phyloP scores from a whole-genome alignment of 805 yeast genomes.

The Sungouiella thailandica region DNA sequence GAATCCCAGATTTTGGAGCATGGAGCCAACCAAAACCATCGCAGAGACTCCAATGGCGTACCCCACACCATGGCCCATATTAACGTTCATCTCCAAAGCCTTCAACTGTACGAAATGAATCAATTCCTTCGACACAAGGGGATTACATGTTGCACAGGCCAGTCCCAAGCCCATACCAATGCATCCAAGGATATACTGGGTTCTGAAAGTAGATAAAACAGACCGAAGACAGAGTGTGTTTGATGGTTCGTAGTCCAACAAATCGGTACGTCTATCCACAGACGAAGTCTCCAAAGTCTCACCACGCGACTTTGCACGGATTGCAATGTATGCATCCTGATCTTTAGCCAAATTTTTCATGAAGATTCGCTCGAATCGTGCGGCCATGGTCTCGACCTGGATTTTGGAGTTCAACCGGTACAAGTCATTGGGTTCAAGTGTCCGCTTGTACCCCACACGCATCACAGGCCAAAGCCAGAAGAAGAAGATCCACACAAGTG shows the following conservation, averaged over 20 bases:
- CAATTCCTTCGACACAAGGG: slow-evolving; percentile 4
- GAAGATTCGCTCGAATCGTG: slow-evolving; percentile 4
- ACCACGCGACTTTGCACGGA: background rate
- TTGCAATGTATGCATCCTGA: background rate
- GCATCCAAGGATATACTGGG: background rate
- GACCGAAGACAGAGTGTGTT: background rate
- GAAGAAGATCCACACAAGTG: slow-evolving; percentile 13
- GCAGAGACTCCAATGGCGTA: slow-evolving; percentile 6
- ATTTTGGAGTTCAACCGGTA: slow-evolving; percentile 10
- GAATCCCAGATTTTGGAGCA: slow-evolving; percentile 3
- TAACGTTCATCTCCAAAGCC: background rate
- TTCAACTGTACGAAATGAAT: slow-evolving; percentile 4
- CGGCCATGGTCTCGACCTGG: slow-evolving; percentile 10
- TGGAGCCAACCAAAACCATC: slow-evolving; percentile 1
- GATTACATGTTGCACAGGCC: slow-evolving; percentile 3
- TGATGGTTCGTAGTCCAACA: slow-evolving; percentile 3
- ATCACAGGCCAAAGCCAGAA: slow-evolving; percentile 19
- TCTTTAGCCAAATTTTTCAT: background rate
- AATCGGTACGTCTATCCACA: background rate
- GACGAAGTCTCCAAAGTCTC: background rate
- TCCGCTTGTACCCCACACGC: slow-evolving; percentile 16
- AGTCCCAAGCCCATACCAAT: background rate
- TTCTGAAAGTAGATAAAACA: slow-evolving; percentile 1
- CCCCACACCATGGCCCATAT: slow-evolving; percentile 7
- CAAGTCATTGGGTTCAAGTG: slow-evolving; percentile 15